These are phyloP conservation scores for Ustulina deusta DNA, from an alignment of 2,329 filamentous ascomycete species.

Conservation along the genomic window DNA sequence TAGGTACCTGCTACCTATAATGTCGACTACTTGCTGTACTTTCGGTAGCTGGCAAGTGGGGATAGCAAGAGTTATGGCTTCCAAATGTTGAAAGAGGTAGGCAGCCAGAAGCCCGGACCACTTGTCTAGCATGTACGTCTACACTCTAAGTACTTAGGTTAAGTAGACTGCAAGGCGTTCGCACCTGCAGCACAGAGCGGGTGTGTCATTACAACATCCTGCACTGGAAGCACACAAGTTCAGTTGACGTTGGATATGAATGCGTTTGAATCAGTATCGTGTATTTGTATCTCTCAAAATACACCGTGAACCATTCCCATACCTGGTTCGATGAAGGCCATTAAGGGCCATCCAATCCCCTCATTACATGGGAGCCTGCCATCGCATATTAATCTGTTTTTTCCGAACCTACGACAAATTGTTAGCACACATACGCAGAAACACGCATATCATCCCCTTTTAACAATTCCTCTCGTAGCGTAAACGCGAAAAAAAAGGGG, in stretches of 20 bases:
- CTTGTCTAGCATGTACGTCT: too few relatives aligned
- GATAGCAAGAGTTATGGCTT: too few relatives aligned
- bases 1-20: too few relatives aligned
- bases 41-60: too few relatives aligned
- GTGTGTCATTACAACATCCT: too few relatives aligned
- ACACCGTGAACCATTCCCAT: not conserved
- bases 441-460: too few relatives aligned
- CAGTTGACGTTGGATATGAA: not conserved
- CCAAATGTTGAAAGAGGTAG: too few relatives aligned
- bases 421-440: slow-evolving; percentile 15
- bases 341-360: not conserved
- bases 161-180: not conserved
- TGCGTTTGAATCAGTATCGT: not conserved
- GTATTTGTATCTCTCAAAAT: slow-evolving; percentile 9
- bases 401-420: slow-evolving; percentile 55
- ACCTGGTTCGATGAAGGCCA: not conserved
- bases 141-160: too few relatives aligned
- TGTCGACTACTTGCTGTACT: too few relatives aligned
- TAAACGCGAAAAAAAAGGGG: not conserved
- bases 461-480: not conserved
- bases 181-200: too few relatives aligned
- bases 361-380: slow-evolving; percentile 45
- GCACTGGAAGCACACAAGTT: not conserved
- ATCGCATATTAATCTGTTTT: slow-evolving; percentile 62
- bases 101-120: too few relatives aligned